phyloP scores from a whole-genome alignment of 2,329 filamentous ascomycete genomes.

The Cordyceps pruinosa region DNA sequence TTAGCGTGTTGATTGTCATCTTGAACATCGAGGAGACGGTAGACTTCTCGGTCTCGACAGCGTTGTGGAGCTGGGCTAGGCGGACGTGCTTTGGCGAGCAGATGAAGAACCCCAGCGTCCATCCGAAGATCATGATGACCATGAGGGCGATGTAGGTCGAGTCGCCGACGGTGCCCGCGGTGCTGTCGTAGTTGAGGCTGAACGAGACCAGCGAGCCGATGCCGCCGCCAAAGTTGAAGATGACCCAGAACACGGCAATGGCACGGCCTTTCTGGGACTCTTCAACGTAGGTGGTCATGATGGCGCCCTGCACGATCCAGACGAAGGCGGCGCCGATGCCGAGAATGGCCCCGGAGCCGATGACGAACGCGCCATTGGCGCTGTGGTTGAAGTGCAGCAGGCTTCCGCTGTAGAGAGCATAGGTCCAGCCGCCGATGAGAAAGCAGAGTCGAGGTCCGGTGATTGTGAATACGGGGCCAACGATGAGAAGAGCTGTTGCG shows the following conservation, averaged over 20 bases:
- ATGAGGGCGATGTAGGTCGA: constrained; percentile 44
- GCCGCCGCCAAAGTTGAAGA: constrained; percentile 39
- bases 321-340: constrained; percentile 38
- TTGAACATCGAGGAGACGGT: constrained; percentile 29
- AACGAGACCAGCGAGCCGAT: constrained; percentile 38
- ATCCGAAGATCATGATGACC: constrained; percentile 43
- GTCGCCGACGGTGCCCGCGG: constrained; percentile 36
- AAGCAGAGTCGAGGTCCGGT: constrained; percentile 36
- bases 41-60: constrained; percentile 33
- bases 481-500: constrained; percentile 36
- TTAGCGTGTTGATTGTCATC: constrained; percentile 31
- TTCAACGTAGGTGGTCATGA: constrained; percentile 40
- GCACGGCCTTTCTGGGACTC: constrained; percentile 36
- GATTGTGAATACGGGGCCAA: constrained; percentile 35
- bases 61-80: constrained; percentile 29
- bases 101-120: constrained; percentile 39
- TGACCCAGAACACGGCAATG: constrained; percentile 38
- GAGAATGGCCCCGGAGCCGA: constrained; percentile 37
- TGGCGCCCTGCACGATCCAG: constrained; percentile 41
- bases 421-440: constrained; percentile 39
- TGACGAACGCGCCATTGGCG: constrained; percentile 36
- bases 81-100: constrained; percentile 39
- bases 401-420: constrained; percentile 37
- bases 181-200: constrained; percentile 35
- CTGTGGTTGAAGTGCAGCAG: constrained; percentile 36